These are phyloP conservation scores for Gracilaria caudata DNA, from an alignment of 23 red algal genomes.

Conservation along the genomic window DNA sequence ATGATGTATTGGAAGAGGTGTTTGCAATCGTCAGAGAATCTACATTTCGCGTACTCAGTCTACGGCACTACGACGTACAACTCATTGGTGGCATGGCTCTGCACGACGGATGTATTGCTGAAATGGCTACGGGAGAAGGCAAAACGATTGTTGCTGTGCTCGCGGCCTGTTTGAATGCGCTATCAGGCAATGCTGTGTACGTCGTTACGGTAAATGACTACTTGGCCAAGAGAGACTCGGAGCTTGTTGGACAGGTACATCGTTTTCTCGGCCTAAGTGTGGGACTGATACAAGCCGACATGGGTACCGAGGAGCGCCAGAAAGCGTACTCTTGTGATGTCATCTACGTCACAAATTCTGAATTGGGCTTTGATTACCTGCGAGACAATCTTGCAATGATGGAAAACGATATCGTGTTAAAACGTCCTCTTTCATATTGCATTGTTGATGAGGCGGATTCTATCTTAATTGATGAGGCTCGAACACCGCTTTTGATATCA, in stretches of 20 bases:
- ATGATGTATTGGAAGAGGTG: slow-evolving; percentile 73
- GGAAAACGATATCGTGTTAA: slow-evolving; percentile 65
- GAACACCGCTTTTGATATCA: slow-evolving; percentile 97
- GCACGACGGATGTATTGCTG: slow-evolving; percentile 78
- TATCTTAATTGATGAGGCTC: slow-evolving; percentile 97
- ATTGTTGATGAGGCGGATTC: slow-evolving; percentile 98
- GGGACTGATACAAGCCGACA: slow-evolving; percentile 71
- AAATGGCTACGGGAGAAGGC: slow-evolving; percentile 99
- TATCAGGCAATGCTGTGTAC: slow-evolving; percentile 60
- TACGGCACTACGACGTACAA: slow-evolving; percentile 97
- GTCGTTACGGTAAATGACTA: slow-evolving; percentile 99
- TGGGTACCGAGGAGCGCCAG: slow-evolving; percentile 46
- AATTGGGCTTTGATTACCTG: slow-evolving; percentile 99
- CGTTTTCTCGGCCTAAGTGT: slow-evolving; percentile 85
- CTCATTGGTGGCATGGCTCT: slow-evolving; percentile 90
- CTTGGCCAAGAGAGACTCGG: slow-evolving; percentile 82
- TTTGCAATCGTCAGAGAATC: slow-evolving; percentile 93
- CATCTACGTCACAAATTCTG: slow-evolving; percentile 96
- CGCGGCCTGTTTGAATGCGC: slow-evolving; percentile 71
- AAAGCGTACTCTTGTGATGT: slow-evolving; percentile 81
- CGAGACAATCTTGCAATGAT: slow-evolving; percentile 94
- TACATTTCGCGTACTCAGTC: slow-evolving; percentile 75
- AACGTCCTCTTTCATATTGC: slow-evolving; percentile 79
- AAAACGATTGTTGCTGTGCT: slow-evolving; percentile 91
- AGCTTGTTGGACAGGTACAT: slow-evolving; percentile 75